phyloP scores from a whole-genome alignment of 2,329 filamentous ascomycete species.

The Cladobotryum protrusum region DNA sequence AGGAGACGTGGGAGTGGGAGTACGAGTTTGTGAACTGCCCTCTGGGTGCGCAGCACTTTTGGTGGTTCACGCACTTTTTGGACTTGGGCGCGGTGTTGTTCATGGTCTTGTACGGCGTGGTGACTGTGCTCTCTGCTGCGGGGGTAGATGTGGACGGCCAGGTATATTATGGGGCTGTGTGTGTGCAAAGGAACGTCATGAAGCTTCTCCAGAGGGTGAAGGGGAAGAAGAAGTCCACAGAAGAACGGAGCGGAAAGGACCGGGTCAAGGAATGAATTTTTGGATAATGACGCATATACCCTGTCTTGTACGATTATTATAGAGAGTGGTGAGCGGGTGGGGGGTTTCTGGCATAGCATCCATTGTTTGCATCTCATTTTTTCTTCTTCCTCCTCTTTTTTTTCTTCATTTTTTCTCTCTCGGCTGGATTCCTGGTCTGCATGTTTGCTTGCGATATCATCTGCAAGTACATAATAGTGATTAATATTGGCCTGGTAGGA shows the following conservation, averaged over 20 bases:
- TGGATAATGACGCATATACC: conserved; percentile 15
- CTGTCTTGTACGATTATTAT: background rate
- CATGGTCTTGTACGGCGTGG: conserved; percentile 20
- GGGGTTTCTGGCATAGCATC: background rate
- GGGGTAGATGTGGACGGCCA: conserved; percentile 32
- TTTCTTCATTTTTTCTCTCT: background rate
- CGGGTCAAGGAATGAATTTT: conserved; percentile 16
- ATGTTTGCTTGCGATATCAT: background rate
- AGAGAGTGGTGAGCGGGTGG: background rate
- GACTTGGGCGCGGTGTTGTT: conserved; percentile 46
- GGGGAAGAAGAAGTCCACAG: conserved; percentile 1
- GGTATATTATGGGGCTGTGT: conserved; percentile 16
- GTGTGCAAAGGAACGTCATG: conserved; percentile 11
- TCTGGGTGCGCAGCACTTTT: conserved; percentile 81
- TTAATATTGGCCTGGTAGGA: too few relatives aligned
- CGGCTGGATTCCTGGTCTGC: background rate
- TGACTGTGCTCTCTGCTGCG: conserved; percentile 19
- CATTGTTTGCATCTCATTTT: too few relatives aligned
- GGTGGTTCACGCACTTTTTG: conserved; percentile 84
- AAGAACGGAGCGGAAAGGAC: conserved; percentile 14
- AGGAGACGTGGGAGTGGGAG: conserved; percentile 65
- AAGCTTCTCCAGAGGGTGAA: background rate
- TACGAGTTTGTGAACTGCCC: conserved; percentile 75
- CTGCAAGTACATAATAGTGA: too few relatives aligned
- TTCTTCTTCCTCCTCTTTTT: background rate